These are phyloP conservation scores for Rubia balearica DNA, from an alignment of 305 asterid genomes.

Conservation along the genomic window DNA sequence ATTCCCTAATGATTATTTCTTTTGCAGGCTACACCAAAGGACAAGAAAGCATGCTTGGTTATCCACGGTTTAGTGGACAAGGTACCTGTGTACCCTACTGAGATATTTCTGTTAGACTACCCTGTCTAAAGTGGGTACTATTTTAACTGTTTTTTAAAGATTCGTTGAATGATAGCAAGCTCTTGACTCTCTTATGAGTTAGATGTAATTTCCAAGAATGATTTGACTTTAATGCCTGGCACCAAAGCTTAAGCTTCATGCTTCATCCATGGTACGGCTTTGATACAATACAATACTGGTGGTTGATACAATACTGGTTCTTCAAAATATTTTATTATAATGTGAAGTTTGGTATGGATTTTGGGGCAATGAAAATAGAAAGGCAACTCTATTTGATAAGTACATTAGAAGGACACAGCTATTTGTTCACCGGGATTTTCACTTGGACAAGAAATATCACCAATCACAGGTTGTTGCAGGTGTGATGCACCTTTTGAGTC, in stretches of 20 bases:
- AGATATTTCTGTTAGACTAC: neutral
- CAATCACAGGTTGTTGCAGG: constrained; percentile 15
- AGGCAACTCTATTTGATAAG: neutral
- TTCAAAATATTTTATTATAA: neutral
- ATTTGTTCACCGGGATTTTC: neutral
- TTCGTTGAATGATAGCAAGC: neutral
- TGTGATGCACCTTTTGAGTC: constrained; percentile 12
- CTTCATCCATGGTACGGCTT: neutral
- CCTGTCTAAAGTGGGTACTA: neutral
- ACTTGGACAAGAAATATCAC: neutral
- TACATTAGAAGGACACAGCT: neutral
- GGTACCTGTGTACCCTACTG: constrained; percentile 32
- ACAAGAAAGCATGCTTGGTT: constrained; percentile 91
- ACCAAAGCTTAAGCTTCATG: neutral
- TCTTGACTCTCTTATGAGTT: neutral
- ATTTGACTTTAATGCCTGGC: neutral
- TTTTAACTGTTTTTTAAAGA: neutral
- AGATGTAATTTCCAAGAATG: neutral
- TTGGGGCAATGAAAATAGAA: neutral
- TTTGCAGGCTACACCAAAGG: constrained; percentile 92
- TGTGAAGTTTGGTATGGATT: neutral
- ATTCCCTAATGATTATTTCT: constrained; percentile 10
- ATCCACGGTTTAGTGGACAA: constrained; percentile 87
- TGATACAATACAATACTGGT: neutral
- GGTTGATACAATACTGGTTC: neutral